Base-by-base conservation (phyloP, 768 basidiomycete species). In the Suillus hirtellus region DNA sequence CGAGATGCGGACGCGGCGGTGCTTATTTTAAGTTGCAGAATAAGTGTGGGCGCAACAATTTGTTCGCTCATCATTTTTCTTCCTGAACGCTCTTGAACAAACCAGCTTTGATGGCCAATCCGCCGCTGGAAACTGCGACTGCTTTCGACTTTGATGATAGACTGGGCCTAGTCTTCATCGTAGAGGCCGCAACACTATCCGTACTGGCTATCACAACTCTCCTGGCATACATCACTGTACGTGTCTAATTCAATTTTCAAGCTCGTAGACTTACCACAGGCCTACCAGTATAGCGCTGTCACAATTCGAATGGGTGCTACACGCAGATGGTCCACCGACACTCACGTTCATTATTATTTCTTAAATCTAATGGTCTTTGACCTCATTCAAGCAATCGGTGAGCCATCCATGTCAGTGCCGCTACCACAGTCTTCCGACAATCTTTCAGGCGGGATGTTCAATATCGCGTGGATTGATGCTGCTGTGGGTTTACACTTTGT, bases 381-480 rank as follows among this genome's bases (percentile, higher is more conserved):
- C 63, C 62, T 76, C 31, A 71, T 77, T 17, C 75, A 75, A 67
- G 75, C 73, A 17, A 69, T 74, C 27, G 76, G 76, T 76, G 60
- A 61, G 73, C 31, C 21, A 49, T 9, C 40, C 6, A 7, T 58
- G 24, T 37, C 14, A 10, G 27, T 15, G 4, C 15, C 15, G 10
- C 7, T 17, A 40, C 42, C 37, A 12, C 37, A 40, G 59, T 31
- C 37, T 19, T 54, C 52, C 47, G 31, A 60, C 50, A 15, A 15
- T 65, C 4, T 15, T 61, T n/a, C 62, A 79, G 79, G 81, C 2
- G 78, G 77, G 3, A 65, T 80, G 17, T 72, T 81, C 66, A 69
- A 78, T 59, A 65, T 77, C 37, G 71, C 67, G 64, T 80, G 79
- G 79, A 65, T 74, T 34, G 38, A 64, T 50, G 67, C 73, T 35